Conservation (phyloP, 2,329 filamentous ascomycete species). For the Colletotrichum sp. region DNA sequence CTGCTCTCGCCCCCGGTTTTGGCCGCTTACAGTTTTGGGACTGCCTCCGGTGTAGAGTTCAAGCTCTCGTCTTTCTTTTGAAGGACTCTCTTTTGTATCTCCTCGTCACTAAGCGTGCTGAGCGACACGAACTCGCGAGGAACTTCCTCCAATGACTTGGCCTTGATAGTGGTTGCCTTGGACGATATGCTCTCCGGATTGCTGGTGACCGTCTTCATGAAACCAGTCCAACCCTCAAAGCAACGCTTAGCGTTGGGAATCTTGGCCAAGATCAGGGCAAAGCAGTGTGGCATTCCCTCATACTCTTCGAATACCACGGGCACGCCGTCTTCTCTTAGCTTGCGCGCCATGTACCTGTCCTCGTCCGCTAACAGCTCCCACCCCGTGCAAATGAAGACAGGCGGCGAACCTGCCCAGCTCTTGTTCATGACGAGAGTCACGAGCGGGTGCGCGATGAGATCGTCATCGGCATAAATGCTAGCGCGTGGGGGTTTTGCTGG, state of each 20-base stretch:
- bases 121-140: slow-evolving; percentile 47
- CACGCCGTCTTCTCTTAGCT: slow-evolving; percentile 62
- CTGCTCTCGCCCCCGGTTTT: neutral
- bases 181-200: slow-evolving; percentile 37
- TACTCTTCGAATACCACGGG: slow-evolving; percentile 72
- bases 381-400: slow-evolving; percentile 71
- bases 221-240: slow-evolving; percentile 59
- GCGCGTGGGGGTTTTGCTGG: slow-evolving; percentile 58
- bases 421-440: slow-evolving; percentile 64
- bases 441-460: slow-evolving; percentile 67
- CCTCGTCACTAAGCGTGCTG: slow-evolving; percentile 46
- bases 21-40: slow-evolving; percentile 33
- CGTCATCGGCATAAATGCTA: slow-evolving; percentile 60
- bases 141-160: slow-evolving; percentile 56
- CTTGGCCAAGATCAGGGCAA: slow-evolving; percentile 61
- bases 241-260: slow-evolving; percentile 54
- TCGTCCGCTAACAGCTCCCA: slow-evolving; percentile 77
- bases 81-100: slow-evolving; percentile 44
- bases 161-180: slow-evolving; percentile 50
- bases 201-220: slow-evolving; percentile 51
- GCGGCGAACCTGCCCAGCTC: slow-evolving; percentile 67
- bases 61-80: slow-evolving; percentile 25
- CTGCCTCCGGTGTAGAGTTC: slow-evolving; percentile 22
- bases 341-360: slow-evolving; percentile 62
- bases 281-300: slow-evolving; percentile 82